Percentiles rank a stretch among this genome's conserved stretches.
Conservation (phyloP, 139 green algal species). For the Coccomyxa sp. region DNA sequence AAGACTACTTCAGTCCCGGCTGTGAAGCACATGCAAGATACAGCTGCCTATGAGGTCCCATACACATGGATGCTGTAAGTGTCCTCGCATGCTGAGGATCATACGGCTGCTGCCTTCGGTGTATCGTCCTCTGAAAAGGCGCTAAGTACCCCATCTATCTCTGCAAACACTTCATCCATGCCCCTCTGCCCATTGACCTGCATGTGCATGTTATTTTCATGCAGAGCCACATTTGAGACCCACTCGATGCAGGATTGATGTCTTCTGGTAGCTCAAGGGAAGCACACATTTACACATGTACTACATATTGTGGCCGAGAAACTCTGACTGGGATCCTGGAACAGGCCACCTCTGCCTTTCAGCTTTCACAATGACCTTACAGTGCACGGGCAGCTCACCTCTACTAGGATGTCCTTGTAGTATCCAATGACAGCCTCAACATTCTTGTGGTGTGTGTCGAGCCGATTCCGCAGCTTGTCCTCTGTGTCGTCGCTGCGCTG, state of each 20-base stretch:
- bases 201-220: no score
- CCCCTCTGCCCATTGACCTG: constrained; percentile 68
- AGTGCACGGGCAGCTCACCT: constrained; percentile 59
- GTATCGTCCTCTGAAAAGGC: constrained; percentile 1
- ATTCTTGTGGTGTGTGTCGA: constrained; percentile 76
- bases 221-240: no score
- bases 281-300: neutral
- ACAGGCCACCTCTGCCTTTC: neutral
- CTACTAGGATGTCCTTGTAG: constrained; percentile 68
- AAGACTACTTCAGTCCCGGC: no score
- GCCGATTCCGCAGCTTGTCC: constrained; percentile 74
- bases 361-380: neutral
- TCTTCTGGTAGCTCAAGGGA: no score
- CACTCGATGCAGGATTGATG: no score
- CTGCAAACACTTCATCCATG: constrained; percentile 75
- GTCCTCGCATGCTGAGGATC: no score
- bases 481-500: constrained; percentile 93
- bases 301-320: neutral
- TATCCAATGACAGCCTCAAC: constrained; percentile 74
- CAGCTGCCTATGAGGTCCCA: no score
- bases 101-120: neutral
- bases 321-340: neutral
- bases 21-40: no score
- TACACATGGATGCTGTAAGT: no score
- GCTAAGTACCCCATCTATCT: constrained; percentile 31